Evolutionary conservation across 2,329 filamentous ascomycete genomes (phyloP).

Genomic region (Aspergillus ochraceoroseus): DNA sequence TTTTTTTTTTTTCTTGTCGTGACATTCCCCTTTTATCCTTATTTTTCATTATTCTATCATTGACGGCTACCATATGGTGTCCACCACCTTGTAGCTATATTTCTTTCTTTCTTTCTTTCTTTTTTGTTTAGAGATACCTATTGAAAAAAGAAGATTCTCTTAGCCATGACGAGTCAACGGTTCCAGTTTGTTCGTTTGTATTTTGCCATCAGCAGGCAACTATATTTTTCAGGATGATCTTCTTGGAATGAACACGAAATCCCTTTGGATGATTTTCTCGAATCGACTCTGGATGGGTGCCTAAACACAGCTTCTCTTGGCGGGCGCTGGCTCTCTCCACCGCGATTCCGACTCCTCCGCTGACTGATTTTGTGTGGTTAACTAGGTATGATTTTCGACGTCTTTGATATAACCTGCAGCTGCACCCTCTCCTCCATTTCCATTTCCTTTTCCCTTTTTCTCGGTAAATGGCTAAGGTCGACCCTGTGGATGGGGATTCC

Average conservation of each 20-base stretch:
- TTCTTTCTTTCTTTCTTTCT: conserved; percentile 3
- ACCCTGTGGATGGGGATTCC: conserved; percentile 27
- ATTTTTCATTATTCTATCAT: conserved; percentile 11
- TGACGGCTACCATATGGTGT: conserved; percentile 6
- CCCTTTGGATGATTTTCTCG: conserved; percentile 2
- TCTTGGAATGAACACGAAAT: conserved; percentile 2
- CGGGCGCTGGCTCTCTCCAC: conserved; percentile 8
- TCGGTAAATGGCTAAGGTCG: conserved; percentile 22
- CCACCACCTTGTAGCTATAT: conserved; percentile 12
- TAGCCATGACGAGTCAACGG: too few relatives aligned
- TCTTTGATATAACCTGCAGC: too few relatives aligned
- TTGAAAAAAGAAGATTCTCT: conserved; percentile 16
- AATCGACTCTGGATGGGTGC: conserved; percentile 12
- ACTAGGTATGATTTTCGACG: too few relatives aligned
- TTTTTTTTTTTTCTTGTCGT: too few relatives aligned
- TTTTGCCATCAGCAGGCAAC: conserved; percentile 20
- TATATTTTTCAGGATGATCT: conserved; percentile 9
- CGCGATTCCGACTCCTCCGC: conserved; percentile 16
- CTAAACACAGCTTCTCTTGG: conserved; percentile 11
- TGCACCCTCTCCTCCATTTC: background rate
- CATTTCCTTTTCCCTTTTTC: background rate
- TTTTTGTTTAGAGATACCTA: conserved; percentile 19
- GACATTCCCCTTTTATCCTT: background rate
- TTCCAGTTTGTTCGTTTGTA: too few relatives aligned
- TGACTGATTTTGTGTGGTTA: conserved; percentile 15